Evolutionary conservation across 495 filamentous ascomycete species (phyloP), one percentile per base, ranked within the genome.

Genomic region (Aspergillus funiculosus): DNA sequence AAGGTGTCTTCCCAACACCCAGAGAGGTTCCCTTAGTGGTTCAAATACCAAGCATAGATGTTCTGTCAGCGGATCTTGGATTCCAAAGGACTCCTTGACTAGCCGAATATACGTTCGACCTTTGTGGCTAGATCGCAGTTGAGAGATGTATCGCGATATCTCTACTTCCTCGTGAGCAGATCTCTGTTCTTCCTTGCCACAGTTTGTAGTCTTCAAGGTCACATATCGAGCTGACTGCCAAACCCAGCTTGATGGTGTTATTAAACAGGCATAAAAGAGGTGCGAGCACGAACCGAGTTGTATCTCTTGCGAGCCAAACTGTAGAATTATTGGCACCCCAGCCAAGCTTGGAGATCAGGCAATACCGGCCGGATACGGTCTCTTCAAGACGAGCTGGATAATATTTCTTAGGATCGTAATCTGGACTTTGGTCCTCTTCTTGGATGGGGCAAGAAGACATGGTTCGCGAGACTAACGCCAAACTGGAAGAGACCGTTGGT

Each of bases 341-440:
- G 43, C 59, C 65, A 36, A 71, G 49, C 46, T 67, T 71, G 7
- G 54, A 51, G 15, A 60, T 15, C 32, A 66, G 53, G 29, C 56
- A 50, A 35, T 66, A 71, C 55, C 56, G 45, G 17, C 57, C 36
- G 32, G 51, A 42, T 24, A 69, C 44, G 7, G 60, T 51, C 36
- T 71, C 64, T 18, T 60, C 64, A 22, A 63, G 20, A 27, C 57
- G 51, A 36, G 49, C 58, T 17, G 68, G 61, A 54, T 62, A 69
- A 46, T 53, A 71, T 47, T 42, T 49, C 39, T 53, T 51, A 4
- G 54, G 49, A 26, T 57, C 41, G 27, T 45, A 50, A 32, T 39
- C 4, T n/a, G n/a, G n/a, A n/a, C n/a, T n/a, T n/a, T n/a, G n/a
- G n/a, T n/a, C n/a, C n/a, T n/a, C n/a, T n/a, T n/a, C n/a, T n/a